phyloP scores from a whole-genome alignment of 192 early-diverging fungal species.

The Coemansia sp. region DNA sequence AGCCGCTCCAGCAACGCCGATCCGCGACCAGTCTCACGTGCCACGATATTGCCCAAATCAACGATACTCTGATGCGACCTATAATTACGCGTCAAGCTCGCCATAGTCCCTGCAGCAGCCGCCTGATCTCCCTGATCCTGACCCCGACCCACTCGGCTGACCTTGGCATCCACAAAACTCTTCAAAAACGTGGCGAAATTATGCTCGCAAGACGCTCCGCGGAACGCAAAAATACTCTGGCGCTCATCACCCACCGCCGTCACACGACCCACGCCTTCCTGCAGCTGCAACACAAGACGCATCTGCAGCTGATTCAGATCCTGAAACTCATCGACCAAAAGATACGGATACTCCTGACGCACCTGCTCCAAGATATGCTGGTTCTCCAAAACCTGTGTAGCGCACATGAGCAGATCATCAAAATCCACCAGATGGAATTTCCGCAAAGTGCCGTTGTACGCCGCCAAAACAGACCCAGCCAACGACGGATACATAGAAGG shows the following conservation, averaged over 20 bases:
- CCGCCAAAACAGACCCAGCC: slow-evolving; percentile 32
- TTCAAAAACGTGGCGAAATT: slow-evolving; percentile 44
- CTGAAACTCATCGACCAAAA: slow-evolving; percentile 55
- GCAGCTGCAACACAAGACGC: slow-evolving; percentile 39
- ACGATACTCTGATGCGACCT: slow-evolving; percentile 53
- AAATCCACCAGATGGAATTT: slow-evolving; percentile 45
- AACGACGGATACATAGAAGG: slow-evolving; percentile 17
- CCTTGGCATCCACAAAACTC: slow-evolving; percentile 45
- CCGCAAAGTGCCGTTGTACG: slow-evolving; percentile 40
- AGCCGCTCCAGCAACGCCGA: slow-evolving; percentile 28
- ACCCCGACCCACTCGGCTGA: not conserved
- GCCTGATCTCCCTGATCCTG: not conserved
- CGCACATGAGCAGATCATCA: slow-evolving; percentile 40
- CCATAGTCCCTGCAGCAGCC: slow-evolving; percentile 19
- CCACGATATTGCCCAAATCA: slow-evolving; percentile 51
- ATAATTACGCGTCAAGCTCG: slow-evolving; percentile 47
- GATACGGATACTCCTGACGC: slow-evolving; percentile 29
- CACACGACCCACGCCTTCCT: slow-evolving; percentile 29
- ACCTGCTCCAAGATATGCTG: slow-evolving; percentile 14
- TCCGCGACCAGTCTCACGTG: slow-evolving; percentile 30
- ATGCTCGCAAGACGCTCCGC: slow-evolving; percentile 46
- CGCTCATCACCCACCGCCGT: slow-evolving; percentile 54
- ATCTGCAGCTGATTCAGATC: slow-evolving; percentile 54
- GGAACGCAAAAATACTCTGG: slow-evolving; percentile 54
- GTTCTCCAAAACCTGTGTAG: slow-evolving; percentile 24